Percentiles rank a stretch among this genome's conserved stretches.
These are phyloP conservation scores for Eragrostis nindensis DNA, from an alignment of 176 grass and related monocot species.

Conservation along the genomic window DNA sequence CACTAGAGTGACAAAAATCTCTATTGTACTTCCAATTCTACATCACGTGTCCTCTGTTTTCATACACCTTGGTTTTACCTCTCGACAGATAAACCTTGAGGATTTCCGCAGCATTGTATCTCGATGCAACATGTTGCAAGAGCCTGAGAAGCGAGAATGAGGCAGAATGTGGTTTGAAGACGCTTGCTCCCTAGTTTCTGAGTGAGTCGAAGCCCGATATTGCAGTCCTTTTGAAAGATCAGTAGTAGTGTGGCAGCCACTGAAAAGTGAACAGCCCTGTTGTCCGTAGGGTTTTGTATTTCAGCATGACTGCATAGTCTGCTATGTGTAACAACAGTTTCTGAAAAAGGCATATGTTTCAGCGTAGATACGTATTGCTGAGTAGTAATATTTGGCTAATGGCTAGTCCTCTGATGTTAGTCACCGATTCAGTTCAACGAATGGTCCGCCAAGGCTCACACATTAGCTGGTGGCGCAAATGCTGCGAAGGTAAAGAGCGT, in stretches of 20 bases:
- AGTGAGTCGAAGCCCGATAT: background rate
- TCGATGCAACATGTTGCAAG: constrained; percentile 86
- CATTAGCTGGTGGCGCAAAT: background rate
- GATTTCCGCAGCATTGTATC: constrained; percentile 77
- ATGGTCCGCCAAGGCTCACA: background rate
- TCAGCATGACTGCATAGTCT: background rate
- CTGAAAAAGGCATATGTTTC: background rate
- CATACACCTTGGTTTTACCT: constrained; percentile 9
- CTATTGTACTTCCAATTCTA: background rate
- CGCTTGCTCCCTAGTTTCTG: background rate
- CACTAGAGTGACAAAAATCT: too few relatives aligned
- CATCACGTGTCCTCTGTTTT: background rate
- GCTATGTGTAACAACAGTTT: background rate
- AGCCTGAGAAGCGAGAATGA: constrained; percentile 39
- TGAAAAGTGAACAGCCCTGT: background rate
- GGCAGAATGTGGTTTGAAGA: background rate
- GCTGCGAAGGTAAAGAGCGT: background rate
- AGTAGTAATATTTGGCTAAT: background rate
- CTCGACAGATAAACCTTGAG: constrained; percentile 75
- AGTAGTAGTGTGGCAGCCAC: background rate
- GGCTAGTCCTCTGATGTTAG: background rate
- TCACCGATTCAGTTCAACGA: background rate
- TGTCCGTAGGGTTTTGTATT: background rate
- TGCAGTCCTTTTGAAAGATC: background rate
- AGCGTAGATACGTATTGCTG: background rate